Evolutionary conservation across 2,329 filamentous ascomycete genomes (phyloP).

Genomic region (Colletotrichum cereale): DNA sequence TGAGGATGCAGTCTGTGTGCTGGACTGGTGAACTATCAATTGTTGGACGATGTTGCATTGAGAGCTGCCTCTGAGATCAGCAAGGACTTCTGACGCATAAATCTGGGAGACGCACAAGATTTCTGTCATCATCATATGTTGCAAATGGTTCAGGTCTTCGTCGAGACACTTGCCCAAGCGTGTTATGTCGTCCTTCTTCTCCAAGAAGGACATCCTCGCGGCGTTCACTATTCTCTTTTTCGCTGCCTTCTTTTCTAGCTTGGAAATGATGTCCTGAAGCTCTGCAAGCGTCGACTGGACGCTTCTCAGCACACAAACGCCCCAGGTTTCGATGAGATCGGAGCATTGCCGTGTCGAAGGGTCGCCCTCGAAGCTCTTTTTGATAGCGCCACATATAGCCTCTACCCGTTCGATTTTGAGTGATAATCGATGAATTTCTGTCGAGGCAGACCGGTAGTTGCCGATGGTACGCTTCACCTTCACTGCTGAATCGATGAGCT

Average conservation of each 20-base stretch:
- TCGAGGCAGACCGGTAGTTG: constrained; percentile 26
- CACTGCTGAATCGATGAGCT: constrained; percentile 41
- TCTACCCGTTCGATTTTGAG: constrained; percentile 19
- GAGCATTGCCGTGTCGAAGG: neutral
- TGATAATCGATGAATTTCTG: constrained; percentile 6
- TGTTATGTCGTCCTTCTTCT: constrained; percentile 10
- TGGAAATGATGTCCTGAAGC: constrained; percentile 6
- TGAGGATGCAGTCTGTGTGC: too few species aligned
- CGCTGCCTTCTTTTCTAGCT: neutral
- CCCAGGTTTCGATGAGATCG: neutral
- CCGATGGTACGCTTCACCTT: constrained; percentile 69
- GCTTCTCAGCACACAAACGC: neutral
- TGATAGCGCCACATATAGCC: constrained; percentile 9
- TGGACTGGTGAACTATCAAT: neutral
- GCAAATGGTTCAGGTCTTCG: constrained; percentile 13
- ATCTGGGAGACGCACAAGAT: neutral
- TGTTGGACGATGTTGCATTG: constrained; percentile 2
- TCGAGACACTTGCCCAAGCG: constrained; percentile 11
- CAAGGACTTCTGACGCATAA: too few species aligned
- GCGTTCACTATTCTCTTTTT: neutral
- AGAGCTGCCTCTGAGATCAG: neutral
- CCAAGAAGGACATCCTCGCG: neutral
- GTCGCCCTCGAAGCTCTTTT: neutral
- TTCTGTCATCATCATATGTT: constrained; percentile 17
- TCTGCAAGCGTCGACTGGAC: constrained; percentile 19